Base-by-base conservation (phyloP, 139 green algal genomes). In the Yamagishiella unicocca region DNA sequence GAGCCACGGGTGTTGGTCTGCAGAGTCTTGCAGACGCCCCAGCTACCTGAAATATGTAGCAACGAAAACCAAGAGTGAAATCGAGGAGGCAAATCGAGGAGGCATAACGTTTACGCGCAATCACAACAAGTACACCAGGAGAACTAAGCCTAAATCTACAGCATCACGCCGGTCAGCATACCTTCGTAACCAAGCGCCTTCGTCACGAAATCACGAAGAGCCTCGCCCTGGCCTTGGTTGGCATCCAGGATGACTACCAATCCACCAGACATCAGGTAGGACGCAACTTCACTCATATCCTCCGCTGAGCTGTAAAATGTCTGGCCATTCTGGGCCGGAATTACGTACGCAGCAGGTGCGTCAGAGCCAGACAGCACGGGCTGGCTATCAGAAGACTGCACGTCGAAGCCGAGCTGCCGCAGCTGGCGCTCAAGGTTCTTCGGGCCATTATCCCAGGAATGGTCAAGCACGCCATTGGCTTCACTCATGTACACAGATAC, bases 361-460 rank as follows among this genome's bases (percentile, higher is more conserved):
- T 83, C 45, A 29, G 85, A 54, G 37, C 82, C 79, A 22, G 71
- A 33, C 25, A 93, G 73, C 31, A 38, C 62, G 40, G 87, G 46
- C 27, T 87, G 76, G 21, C 83, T 84, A 40, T 87, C 70, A 17
- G 86, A 22, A 4, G 19, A 21, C 33, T 77, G 22, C 61, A 85
- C 61, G 29, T 73, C 43, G 67, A 85, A 66, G n/a, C 79, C 79
- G 14, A 64, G 61, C 17, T 62, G 21, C 29, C 35, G 17, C 14
- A 85, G 45, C 62, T 85, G 77, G 24, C 58, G 45, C 38, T 55
- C 54, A 29, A 90, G 53, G 38, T 74, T 84, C 78, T 83, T 64
- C 27, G 50, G 77, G 3, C 50, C 50, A 33, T 55, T 61, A 22
- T 83, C 50, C 84, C 79, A 88, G 7, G 38, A 45, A 0, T 84